Base-by-base conservation (phyloP, 306 rosid species). In the Quercus bicolor region DNA sequence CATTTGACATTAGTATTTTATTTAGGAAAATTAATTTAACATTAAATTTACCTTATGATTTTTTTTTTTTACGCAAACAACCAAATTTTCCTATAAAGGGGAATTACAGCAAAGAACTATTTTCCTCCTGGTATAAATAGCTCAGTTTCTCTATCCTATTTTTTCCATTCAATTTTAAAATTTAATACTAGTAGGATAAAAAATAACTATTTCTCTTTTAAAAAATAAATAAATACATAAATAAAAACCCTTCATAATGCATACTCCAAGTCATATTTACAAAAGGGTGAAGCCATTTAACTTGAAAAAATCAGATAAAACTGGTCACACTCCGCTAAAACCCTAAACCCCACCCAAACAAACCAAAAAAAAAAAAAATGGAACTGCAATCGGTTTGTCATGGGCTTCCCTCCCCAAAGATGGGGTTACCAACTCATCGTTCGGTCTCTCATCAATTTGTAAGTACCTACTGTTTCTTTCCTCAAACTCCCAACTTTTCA, bases 321-420 rank as follows among this genome's bases (percentile, higher is more conserved):
- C 33, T 3, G 65, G 11, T 29, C 14, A 18, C 0, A 10, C 37
- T 14, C 64, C 20, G 53, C 72, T 78, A 70, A 84, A 85, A 80
- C 89, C 85, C 89, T 81, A 77, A 84, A 76, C 59, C 77, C 75
- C 77, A 43, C 45, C 45, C 45, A 40, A 40, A 2, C 2, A 7
- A 40, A 37, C 0, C 28, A 31, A 31, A 4, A 31, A 37, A 37
- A 4, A 37, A 7, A 57, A 52, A 37, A 1, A 87, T 90, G 94
- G 84, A 74, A 72, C 76, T 83, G 29, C 89, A 83, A 74, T 80
- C 84, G 37, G 77, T 84, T 73, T 90, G 87, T 75, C 76, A 74
- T 24, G 84, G 88, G 55, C 85, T 82, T 83, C 81, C 89, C 62
- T 76, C 85, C 31, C 78, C 75, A 62, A 54, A 85, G 24, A 0